Evolutionary conservation across 176 grass and related monocot species (phyloP).

Genomic region (Triticum timopheevii): DNA sequence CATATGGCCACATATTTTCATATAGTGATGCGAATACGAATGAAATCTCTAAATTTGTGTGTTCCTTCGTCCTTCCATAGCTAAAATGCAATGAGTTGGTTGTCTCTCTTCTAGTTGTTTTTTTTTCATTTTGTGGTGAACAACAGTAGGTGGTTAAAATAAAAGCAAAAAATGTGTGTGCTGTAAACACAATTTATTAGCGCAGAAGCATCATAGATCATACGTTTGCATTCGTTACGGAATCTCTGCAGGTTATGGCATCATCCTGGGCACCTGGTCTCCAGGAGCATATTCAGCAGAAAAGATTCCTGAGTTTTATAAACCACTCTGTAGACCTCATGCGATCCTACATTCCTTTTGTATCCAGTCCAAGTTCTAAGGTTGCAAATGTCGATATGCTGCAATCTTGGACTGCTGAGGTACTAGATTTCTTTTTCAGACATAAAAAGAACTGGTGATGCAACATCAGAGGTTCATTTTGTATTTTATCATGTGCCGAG

Average conservation of each 20-base stretch:
- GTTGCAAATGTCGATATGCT: neutral
- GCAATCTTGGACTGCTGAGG: neutral
- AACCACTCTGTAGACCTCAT: constrained; percentile 36
- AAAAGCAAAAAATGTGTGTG: neutral
- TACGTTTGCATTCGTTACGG: neutral
- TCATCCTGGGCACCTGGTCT: constrained; percentile 49
- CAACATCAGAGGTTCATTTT: neutral
- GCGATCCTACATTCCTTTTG: constrained; percentile 23
- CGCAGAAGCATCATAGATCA: neutral
- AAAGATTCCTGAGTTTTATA: constrained; percentile 35
- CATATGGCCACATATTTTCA: neutral
- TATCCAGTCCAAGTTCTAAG: constrained; percentile 19
- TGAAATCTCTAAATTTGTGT: neutral
- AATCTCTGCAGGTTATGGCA: constrained; percentile 43
- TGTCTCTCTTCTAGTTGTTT: neutral
- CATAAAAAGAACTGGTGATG: neutral
- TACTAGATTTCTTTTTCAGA: neutral
- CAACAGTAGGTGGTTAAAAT: neutral
- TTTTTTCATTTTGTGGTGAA: neutral
- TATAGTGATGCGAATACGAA: neutral
- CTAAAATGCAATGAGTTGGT: neutral
- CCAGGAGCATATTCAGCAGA: constrained; percentile 25
- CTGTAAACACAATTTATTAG: neutral
- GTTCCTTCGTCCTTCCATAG: neutral
- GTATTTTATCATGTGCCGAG: neutral